Evolutionary conservation across 768 basidiomycete species (phyloP).

Genomic region (Collybia nuda): DNA sequence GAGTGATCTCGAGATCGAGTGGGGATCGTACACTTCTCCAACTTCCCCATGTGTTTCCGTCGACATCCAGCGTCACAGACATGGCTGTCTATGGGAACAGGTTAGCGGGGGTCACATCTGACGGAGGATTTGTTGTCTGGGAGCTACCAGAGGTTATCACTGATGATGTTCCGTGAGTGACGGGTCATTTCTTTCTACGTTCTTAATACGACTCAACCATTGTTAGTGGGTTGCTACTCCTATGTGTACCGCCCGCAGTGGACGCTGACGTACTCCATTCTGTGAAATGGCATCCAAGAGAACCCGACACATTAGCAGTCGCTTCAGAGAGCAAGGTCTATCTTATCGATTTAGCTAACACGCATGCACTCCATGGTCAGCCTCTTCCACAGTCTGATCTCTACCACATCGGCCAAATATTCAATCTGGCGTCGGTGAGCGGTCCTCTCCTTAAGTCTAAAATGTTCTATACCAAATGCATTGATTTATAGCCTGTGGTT

Average conservation of each 20-base stretch:
- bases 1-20: conserved; percentile 85
- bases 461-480: conserved; percentile 3
- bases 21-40: conserved; percentile 87
- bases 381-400: conserved; percentile 70
- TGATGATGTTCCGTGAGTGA: conserved; percentile 81
- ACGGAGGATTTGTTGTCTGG: conserved; percentile 90
- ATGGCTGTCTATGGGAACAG: conserved; percentile 86
- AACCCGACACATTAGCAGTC: conserved; percentile 78
- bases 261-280: conserved; percentile 68
- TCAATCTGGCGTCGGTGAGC: conserved; percentile 70
- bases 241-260: conserved; percentile 66
- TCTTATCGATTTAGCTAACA: conserved; percentile 69
- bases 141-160: conserved; percentile 80
- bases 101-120: conserved; percentile 83
- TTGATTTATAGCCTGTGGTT: conserved; percentile 61
- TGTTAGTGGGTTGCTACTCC: conserved; percentile 59
- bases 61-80: conserved; percentile 67
- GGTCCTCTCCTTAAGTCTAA: neutral
- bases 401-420: conserved; percentile 64
- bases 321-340: conserved; percentile 77
- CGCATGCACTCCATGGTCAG: conserved; percentile 59
- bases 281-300: conserved; percentile 89
- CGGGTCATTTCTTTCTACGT: neutral
- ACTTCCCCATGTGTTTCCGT: conserved; percentile 61
- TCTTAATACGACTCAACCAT: conserved; percentile 9